Conservation (phyloP, 2,329 filamentous ascomycete genomes). For the Monosporascus sp. region DNA sequence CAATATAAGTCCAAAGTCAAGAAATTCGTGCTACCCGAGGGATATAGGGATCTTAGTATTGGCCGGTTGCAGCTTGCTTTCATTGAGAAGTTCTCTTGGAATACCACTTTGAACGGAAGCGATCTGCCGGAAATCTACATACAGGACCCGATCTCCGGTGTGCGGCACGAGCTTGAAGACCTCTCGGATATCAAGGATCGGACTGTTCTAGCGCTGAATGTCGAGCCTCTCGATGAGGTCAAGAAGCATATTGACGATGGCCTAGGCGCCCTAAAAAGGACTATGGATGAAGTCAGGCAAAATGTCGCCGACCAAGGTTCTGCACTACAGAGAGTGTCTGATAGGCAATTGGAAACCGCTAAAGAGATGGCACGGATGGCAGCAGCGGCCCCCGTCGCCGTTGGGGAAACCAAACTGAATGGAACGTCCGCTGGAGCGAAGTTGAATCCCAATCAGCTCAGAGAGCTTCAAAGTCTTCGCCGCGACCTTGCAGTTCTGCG, state of each 20-base stretch:
- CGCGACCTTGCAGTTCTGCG: conserved; percentile 86
- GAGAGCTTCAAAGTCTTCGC: conserved; percentile 75
- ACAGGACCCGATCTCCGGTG: conserved; percentile 88
- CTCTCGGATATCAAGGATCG: conserved; percentile 89
- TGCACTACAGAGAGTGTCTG: conserved; percentile 79
- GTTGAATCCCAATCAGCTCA: conserved; percentile 58
- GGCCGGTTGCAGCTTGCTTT: conserved; percentile 90
- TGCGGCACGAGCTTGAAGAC: conserved; percentile 96
- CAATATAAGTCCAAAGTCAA: conserved; percentile 98
- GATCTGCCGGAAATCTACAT: conserved; percentile 97
- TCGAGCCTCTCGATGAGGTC: conserved; percentile 90
- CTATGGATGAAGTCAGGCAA: conserved; percentile 82
- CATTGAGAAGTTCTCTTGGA: conserved; percentile 99
- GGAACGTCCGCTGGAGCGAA: conserved; percentile 29
- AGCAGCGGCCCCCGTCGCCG: conserved; percentile 38
- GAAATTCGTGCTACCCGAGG: conserved; percentile 85
- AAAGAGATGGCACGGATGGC: conserved; percentile 72
- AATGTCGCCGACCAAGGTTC: conserved; percentile 78
- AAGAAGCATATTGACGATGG: conserved; percentile 95
- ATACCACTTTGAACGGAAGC: conserved; percentile 86
- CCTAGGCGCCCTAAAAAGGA: conserved; percentile 68
- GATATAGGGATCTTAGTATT: conserved; percentile 77
- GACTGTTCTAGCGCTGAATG: conserved; percentile 88
- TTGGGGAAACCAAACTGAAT: conserved; percentile 46
- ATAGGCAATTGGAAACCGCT: conserved; percentile 82